These are phyloP conservation scores for Suillus americanus DNA, from an alignment of 768 basidiomycete species.

Conservation along the genomic window DNA sequence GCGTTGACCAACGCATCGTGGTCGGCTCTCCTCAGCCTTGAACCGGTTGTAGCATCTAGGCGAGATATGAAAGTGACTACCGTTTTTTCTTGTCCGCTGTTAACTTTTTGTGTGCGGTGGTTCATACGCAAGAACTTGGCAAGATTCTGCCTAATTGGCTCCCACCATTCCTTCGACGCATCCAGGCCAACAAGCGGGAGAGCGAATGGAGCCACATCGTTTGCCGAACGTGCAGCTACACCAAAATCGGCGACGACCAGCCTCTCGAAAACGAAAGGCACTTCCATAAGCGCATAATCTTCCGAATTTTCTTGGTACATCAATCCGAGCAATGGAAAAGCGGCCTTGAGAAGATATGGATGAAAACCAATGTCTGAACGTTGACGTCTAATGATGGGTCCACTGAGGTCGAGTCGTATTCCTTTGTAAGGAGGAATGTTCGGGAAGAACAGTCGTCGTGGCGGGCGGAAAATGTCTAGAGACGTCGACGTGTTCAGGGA, in stretches of 20 bases:
- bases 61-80: conserved; percentile 68
- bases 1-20: conserved; percentile 63
- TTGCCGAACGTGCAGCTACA: conserved; percentile 48
- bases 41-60: conserved; percentile 51
- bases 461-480: conserved; percentile 54
- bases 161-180: conserved; percentile 66
- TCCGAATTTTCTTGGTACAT: conserved; percentile 76
- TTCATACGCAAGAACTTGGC: conserved; percentile 42
- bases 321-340: conserved; percentile 68
- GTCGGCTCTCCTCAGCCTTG: conserved; percentile 52
- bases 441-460: conserved; percentile 75
- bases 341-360: conserved; percentile 66
- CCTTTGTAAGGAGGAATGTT: conserved; percentile 62
- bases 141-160: conserved; percentile 47
- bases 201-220: conserved; percentile 30
- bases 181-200: conserved; percentile 43
- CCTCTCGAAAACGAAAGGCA: conserved; percentile 75
- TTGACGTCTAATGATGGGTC: conserved; percentile 31
- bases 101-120: conserved; percentile 14
- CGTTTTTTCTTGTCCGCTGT: conserved; percentile 34
- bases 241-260: conserved; percentile 74
- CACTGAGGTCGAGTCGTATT: conserved; percentile 29
- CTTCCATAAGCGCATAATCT: conserved; percentile 65
- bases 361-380: conserved; percentile 68
- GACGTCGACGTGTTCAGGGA: conserved; percentile 52